These are phyloP conservation scores for Skeletonema costatum DNA, from an alignment of 108 stramenopile genomes.

Conservation along the genomic window DNA sequence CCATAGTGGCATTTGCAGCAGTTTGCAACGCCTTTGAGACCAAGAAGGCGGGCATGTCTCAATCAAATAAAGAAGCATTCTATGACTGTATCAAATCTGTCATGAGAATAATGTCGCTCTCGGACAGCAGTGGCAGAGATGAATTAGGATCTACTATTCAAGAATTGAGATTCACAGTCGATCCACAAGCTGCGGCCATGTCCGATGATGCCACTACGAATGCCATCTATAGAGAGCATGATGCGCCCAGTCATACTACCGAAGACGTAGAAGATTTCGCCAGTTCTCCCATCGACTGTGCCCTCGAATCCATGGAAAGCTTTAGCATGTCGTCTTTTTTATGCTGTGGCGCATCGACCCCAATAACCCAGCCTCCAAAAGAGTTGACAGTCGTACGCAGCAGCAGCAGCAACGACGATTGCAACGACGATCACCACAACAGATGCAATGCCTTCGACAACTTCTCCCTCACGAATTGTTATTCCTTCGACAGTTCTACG, in stretches of 20 bases:
- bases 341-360: slow-evolving; percentile 14
- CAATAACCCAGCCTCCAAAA: neutral
- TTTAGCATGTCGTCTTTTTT: slow-evolving; percentile 15
- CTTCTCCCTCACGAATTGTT: neutral
- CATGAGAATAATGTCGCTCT: slow-evolving; percentile 1
- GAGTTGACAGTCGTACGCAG: neutral
- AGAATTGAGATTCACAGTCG: slow-evolving; percentile 12
- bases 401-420: neutral
- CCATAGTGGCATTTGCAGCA: slow-evolving; percentile 44
- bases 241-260: neutral
- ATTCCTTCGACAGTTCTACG: neutral
- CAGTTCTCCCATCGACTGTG: slow-evolving; percentile 16
- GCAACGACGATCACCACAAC: neutral
- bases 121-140: slow-evolving; percentile 1
- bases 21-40: slow-evolving; percentile 40
- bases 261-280: neutral
- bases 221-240: neutral
- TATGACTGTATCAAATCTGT: slow-evolving; percentile 3
- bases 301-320: slow-evolving; percentile 29
- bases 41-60: slow-evolving; percentile 22
- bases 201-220: neutral
- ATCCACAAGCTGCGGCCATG: slow-evolving; percentile 3
- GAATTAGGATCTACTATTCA: slow-evolving; percentile 16
- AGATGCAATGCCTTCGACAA: slow-evolving; percentile 2
- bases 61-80: neutral